Evolutionary conservation across 2,329 filamentous ascomycete genomes (phyloP).

Genomic region (Coniochaeta pulveracea): DNA sequence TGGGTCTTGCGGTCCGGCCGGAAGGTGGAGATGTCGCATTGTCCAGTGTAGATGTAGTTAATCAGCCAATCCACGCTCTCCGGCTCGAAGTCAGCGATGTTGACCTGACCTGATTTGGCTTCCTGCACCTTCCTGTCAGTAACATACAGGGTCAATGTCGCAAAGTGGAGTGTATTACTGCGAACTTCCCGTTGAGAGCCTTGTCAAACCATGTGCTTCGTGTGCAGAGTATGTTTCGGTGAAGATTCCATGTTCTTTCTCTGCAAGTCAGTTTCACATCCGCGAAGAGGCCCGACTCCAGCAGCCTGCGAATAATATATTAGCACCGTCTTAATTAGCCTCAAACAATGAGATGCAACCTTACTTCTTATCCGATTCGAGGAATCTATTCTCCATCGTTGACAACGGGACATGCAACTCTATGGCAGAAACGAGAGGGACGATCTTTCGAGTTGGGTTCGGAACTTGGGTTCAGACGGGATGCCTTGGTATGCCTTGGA

Average conservation of each 20-base stretch:
- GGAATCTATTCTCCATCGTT: too few species aligned
- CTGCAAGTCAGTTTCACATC: slow-evolving; percentile 14
- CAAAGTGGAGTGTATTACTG: background rate
- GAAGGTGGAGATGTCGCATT: slow-evolving; percentile 10
- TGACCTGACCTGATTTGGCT: slow-evolving; percentile 10
- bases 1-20: slow-evolving; percentile 7
- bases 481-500: too few species aligned
- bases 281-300: slow-evolving; percentile 11
- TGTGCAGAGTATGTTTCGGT: slow-evolving; percentile 14
- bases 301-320: slow-evolving; percentile 5
- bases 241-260: slow-evolving; percentile 12
- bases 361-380: too few species aligned
- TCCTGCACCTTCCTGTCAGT: slow-evolving; percentile 7
- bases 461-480: too few species aligned
- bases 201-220: slow-evolving; percentile 15
- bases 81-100: slow-evolving; percentile 11
- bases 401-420: too few species aligned
- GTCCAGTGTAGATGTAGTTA: slow-evolving; percentile 14
- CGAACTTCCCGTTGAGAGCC: slow-evolving; percentile 12
- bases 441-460: too few species aligned
- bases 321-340: background rate
- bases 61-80: slow-evolving; percentile 11
- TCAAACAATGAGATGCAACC: too few species aligned
- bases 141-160: background rate
- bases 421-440: too few species aligned